Evolutionary conservation across 257 asterid species (phyloP), one percentile per base, ranked within the genome.

Genomic region (Solanum virginianum): DNA sequence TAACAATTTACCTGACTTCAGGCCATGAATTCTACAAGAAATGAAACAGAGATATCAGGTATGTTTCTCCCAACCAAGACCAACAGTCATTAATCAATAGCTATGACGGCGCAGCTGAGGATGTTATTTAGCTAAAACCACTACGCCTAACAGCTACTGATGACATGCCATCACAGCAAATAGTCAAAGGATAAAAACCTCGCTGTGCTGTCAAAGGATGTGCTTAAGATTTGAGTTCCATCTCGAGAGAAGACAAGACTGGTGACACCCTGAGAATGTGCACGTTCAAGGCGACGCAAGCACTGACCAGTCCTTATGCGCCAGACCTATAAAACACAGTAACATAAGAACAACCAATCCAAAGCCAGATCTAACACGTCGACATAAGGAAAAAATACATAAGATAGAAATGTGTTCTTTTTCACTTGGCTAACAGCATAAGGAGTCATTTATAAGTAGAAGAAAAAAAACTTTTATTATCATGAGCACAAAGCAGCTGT

Each of bases 231-330:
- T 89, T 96, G 99, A 81, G 91, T 92, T 86, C 99, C 99, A 86
- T 96, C 99, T 80, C 98, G 93, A 85, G 99, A 96, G 89, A 96
- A 96, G 88, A 86, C 90, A 84, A 96, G 92, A 82, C 99, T 95
- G 17, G 98, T 96, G 89, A 95, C 98, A 83, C 98, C 99, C 89
- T 94, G 95, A 57, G 97, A 90, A 91, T 96, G 99, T 75, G 99
- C 98, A 12, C 96, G 97, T 84, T 96, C 98, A 85, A 96, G 95
- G 85, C 98, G 94, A 17, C 98, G 98, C 94, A 96, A 87, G 88
- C 99, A 96, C 86, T 96, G 99, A 79, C 97, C 98, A 87, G 96
- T 96, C 87, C 98, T 93, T 86, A 95, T 93, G 85, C 99, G 98
- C 99, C 99, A 95, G 82, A 95, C 97, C 99, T 96, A 85, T 53